These are phyloP conservation scores for Tetrahymena elliotti DNA, from an alignment of 73 alveolate genomes.

Conservation along the genomic window DNA sequence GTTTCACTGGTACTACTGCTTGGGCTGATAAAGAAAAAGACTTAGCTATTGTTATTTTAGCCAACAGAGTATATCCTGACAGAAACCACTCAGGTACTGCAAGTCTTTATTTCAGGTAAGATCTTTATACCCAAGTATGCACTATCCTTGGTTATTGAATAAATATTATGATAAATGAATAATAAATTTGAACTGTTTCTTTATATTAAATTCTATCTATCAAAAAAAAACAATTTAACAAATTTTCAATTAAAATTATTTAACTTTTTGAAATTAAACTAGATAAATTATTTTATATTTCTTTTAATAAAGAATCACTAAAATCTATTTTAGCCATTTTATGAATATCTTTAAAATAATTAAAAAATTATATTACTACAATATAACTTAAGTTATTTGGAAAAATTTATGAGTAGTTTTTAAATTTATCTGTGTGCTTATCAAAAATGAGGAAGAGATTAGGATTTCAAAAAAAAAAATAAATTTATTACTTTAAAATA, in stretches of 20 bases:
- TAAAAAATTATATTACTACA: not conserved
- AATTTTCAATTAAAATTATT: not conserved
- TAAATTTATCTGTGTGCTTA: not conserved
- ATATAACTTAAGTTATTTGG: too few species aligned
- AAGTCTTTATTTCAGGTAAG: not conserved
- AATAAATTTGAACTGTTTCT: not conserved
- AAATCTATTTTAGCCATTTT: too few species aligned
- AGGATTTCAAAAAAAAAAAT: not conserved
- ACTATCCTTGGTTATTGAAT: not conserved
- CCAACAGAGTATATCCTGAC: slow-evolving; percentile 42
- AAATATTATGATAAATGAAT: too few species aligned
- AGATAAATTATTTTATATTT: too few species aligned
- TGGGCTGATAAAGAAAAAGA: slow-evolving; percentile 45
- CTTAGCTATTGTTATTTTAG: slow-evolving; percentile 17
- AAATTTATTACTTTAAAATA: too few species aligned
- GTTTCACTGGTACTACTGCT: slow-evolving; percentile 37
- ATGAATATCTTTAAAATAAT: too few species aligned
- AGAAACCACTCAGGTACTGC: not conserved
- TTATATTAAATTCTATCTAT: not conserved
- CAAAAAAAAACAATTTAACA: not conserved
- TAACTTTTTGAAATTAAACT: too few species aligned
- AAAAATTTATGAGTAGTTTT: not conserved
- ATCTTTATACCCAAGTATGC: not conserved
- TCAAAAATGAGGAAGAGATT: not conserved
- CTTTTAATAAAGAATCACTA: too few species aligned